Conservation (phyloP, 1,284 basidiomycete genomes). For the Ganoderma meredithae region DNA sequence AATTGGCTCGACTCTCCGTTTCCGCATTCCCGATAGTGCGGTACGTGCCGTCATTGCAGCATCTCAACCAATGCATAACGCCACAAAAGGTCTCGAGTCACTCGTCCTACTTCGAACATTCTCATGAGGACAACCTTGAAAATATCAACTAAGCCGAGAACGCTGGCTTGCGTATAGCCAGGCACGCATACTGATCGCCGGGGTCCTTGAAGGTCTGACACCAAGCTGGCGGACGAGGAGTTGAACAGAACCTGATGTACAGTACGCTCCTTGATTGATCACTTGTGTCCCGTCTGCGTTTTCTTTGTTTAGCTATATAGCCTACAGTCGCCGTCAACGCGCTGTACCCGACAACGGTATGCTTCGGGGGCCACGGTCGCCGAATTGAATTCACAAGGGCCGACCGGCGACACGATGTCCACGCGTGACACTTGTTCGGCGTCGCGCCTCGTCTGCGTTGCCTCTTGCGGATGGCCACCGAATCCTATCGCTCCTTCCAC, state of each 20-base stretch:
- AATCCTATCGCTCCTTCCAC: background rate
- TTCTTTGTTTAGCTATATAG: too few species aligned
- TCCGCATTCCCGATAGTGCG: background rate
- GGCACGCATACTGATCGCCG: background rate
- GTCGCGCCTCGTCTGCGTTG: slow-evolving; percentile 1
- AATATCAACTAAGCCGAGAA: background rate
- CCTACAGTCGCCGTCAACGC: background rate
- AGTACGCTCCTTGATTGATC: slow-evolving; percentile 9
- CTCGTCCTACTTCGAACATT: background rate
- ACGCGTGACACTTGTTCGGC: background rate
- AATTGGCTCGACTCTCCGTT: slow-evolving; percentile 5
- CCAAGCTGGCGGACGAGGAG: background rate
- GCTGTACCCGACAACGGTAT: background rate
- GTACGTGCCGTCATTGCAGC: background rate
- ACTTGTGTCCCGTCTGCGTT: background rate
- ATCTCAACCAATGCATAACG: background rate
- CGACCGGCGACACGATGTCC: background rate
- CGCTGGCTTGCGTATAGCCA: background rate
- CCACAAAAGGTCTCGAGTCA: background rate
- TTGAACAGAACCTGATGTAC: slow-evolving; percentile 7
- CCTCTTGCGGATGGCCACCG: background rate
- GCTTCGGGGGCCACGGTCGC: background rate
- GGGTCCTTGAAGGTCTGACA: slow-evolving; percentile 12
- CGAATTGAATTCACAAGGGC: background rate
- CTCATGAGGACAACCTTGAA: too few species aligned